These are phyloP conservation scores for Chlorophyllum brunneum DNA, from an alignment of 768 basidiomycete genomes.

Conservation along the genomic window DNA sequence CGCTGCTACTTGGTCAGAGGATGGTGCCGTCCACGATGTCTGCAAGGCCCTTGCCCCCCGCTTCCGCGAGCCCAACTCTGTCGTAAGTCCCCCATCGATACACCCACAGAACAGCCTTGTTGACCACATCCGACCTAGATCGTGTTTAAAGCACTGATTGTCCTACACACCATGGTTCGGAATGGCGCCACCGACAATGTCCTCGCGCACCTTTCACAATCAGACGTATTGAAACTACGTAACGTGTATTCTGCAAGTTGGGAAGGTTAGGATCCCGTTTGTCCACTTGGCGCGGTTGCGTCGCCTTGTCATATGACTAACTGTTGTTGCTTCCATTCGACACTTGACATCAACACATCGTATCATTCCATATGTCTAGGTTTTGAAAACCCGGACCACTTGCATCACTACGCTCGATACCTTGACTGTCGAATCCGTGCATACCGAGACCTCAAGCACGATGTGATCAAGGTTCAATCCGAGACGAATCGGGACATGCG, in stretches of 20 bases:
- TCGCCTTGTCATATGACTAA: conserved; percentile 1
- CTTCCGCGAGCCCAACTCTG: conserved; percentile 87
- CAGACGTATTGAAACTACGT: conserved; percentile 76
- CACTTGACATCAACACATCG: conserved; percentile 3
- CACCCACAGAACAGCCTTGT: background rate
- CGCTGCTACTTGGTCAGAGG: conserved; percentile 94
- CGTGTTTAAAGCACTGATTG: conserved; percentile 97
- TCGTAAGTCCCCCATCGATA: conserved; percentile 49
- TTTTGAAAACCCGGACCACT: conserved; percentile 80
- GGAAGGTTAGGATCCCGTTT: conserved; percentile 61
- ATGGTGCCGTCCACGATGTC: conserved; percentile 90
- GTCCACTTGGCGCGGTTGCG: background rate
- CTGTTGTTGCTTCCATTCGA: background rate
- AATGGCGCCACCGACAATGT: conserved; percentile 96
- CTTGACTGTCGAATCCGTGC: conserved; percentile 85
- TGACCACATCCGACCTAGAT: conserved; percentile 46
- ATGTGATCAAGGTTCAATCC: conserved; percentile 89
- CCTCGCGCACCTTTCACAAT: conserved; percentile 74
- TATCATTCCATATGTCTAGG: conserved; percentile 40
- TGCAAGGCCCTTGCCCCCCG: conserved; percentile 83
- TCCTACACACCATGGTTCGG: conserved; percentile 94
- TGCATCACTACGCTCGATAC: conserved; percentile 85
- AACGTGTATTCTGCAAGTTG: conserved; percentile 81
- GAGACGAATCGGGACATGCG: conserved; percentile 89
- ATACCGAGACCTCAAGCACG: conserved; percentile 89